Conservation (phyloP, 2,329 filamentous ascomycete species). For the Aspergillus novofumigatus region DNA sequence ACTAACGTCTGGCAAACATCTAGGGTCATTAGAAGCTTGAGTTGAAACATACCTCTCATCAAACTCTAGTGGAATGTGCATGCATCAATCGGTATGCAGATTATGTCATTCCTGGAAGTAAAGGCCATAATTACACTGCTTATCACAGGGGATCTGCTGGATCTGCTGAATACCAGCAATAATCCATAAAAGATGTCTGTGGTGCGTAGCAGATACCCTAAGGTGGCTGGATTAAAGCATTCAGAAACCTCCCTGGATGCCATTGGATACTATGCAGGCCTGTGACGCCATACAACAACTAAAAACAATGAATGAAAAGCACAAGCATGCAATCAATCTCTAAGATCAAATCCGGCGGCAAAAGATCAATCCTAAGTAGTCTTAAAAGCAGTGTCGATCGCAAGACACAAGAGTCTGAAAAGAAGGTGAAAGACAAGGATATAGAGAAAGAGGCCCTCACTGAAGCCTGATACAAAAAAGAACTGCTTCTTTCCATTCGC, state of each 20-base stretch:
- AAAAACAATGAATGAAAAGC: not conserved
- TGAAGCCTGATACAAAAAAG: not conserved
- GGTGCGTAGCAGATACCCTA: not conserved
- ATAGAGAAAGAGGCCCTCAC: not conserved
- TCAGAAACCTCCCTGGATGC: not conserved
- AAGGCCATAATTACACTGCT: not conserved
- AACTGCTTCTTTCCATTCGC: not conserved
- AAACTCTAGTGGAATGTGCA: not conserved
- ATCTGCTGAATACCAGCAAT: not conserved
- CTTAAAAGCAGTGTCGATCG: not conserved
- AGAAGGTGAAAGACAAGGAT: not conserved
- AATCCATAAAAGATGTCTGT: not conserved
- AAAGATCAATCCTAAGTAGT: not conserved
- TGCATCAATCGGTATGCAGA: not conserved
- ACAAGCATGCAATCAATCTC: not conserved
- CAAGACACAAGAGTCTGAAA: not conserved
- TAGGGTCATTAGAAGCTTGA: not conserved
- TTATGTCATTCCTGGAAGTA: not conserved
- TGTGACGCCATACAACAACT: not conserved
- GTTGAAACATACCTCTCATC: not conserved
- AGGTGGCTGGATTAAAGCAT: not conserved
- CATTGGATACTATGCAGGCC: not conserved
- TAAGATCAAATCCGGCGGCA: not conserved
- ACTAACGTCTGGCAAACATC: not conserved
- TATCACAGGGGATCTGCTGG: too few relatives aligned